Evolutionary conservation across 441 rosid genomes (phyloP).

Genomic region (Kokia cookei): DNA sequence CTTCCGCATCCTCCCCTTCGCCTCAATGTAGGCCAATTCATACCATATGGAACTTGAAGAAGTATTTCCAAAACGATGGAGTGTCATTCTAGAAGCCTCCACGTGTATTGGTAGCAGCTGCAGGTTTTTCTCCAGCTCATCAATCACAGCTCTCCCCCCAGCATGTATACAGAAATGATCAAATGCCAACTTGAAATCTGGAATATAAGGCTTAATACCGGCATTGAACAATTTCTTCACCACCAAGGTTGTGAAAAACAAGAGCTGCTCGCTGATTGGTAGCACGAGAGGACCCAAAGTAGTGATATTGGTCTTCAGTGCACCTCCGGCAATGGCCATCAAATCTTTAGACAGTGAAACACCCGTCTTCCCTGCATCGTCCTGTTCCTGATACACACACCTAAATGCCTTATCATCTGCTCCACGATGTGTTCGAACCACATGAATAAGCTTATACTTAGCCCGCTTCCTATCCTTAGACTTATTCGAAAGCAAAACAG

Average conservation of each 20-base stretch:
- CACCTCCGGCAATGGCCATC: constrained; percentile 75
- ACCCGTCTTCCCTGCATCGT: constrained; percentile 48
- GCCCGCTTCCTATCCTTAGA: constrained; percentile 39
- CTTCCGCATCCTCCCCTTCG: constrained; percentile 51
- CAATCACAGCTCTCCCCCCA: constrained; percentile 73
- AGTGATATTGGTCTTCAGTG: constrained; percentile 63
- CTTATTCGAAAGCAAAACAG: constrained; percentile 58
- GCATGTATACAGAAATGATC: constrained; percentile 80
- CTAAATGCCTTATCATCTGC: constrained; percentile 67
- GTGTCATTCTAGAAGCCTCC: constrained; percentile 76
- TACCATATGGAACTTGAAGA: constrained; percentile 78
- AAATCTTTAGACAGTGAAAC: constrained; percentile 66
- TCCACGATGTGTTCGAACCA: constrained; percentile 67
- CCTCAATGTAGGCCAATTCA: constrained; percentile 53
- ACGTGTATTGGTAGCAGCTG: constrained; percentile 57
- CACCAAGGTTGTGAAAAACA: constrained; percentile 54
- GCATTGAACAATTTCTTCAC: constrained; percentile 48
- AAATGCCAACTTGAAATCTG: constrained; percentile 69
- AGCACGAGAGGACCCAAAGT: constrained; percentile 65
- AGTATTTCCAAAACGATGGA: constrained; percentile 66
- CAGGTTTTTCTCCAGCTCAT: constrained; percentile 73
- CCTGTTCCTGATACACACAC: constrained; percentile 70
- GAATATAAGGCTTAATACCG: constrained; percentile 54
- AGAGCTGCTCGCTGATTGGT: constrained; percentile 67
- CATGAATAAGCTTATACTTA: constrained; percentile 61